These are phyloP conservation scores for Phytophthora kernoviae DNA, from an alignment of 352 stramenopile genomes.

Conservation along the genomic window DNA sequence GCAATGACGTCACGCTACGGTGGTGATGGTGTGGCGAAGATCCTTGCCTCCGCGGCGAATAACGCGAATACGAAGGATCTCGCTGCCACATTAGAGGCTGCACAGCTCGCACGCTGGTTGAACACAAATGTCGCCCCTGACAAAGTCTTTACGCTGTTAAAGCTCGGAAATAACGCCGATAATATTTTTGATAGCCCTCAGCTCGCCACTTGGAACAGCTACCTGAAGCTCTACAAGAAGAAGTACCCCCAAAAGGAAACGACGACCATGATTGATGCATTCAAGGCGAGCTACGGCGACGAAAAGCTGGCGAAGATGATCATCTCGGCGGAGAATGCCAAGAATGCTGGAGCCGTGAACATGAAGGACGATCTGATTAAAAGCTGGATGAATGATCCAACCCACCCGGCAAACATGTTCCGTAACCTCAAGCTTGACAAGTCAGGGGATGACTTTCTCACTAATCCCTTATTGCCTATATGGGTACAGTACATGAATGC, in stretches of 20 bases:
- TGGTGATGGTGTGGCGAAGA: not conserved
- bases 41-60: slow-evolving; percentile 4
- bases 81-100: not conserved
- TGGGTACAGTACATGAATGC: slow-evolving; percentile 12
- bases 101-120: not conserved
- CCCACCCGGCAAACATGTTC: not conserved
- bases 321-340: not conserved
- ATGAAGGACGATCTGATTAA: slow-evolving; percentile 5
- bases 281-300: not conserved
- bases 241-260: not conserved
- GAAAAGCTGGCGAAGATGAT: slow-evolving; percentile 2
- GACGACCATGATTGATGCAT: not conserved
- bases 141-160: slow-evolving; percentile 2
- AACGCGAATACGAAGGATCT: slow-evolving; percentile 3
- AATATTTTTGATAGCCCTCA: slow-evolving; percentile 4
- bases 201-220: slow-evolving; percentile 1
- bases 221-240: slow-evolving; percentile 8
- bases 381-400: not conserved
- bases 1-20: slow-evolving; percentile 13
- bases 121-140: not conserved
- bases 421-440: slow-evolving; percentile 3
- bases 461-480: not conserved
- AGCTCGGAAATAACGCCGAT: not conserved
- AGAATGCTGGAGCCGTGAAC: not conserved
- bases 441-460: slow-evolving; percentile 4